These are phyloP conservation scores for Hypoxylon sp. DNA, from an alignment of 2,329 filamentous ascomycete species.

Conservation along the genomic window DNA sequence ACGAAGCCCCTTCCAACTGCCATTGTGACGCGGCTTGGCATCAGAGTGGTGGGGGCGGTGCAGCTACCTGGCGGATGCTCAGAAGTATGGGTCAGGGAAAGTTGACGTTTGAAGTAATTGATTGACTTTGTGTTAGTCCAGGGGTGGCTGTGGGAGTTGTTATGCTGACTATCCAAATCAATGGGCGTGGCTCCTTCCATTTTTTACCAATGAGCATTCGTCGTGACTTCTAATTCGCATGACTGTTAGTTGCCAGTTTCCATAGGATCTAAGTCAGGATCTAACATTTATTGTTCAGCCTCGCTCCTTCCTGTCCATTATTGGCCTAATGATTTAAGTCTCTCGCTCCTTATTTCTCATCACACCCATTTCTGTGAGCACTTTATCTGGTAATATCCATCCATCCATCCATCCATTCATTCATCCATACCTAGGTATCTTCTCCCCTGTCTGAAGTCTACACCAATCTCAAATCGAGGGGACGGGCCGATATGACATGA, in stretches of 20 bases:
- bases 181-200: constrained; percentile 1
- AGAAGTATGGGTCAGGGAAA: constrained; percentile 5
- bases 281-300: not conserved
- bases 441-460: constrained; percentile 8
- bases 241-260: not conserved
- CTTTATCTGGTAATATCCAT: not conserved
- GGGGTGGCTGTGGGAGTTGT: not conserved
- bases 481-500: constrained; percentile 32
- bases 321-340: not conserved
- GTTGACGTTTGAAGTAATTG: not conserved
- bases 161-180: not conserved
- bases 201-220: not conserved
- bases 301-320: not conserved
- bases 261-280: not conserved
- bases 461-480: constrained; percentile 12
- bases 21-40: constrained; percentile 20
- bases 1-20: not conserved
- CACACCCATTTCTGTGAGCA: not conserved
- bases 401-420: not conserved
- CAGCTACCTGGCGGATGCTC: not conserved
- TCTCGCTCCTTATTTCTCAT: not conserved
- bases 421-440: not conserved
- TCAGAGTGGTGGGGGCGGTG: constrained; percentile 4
- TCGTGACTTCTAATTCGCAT: not conserved
- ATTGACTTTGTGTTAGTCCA: not conserved